These are phyloP conservation scores for Yamadazyma scolyti DNA, from an alignment of 805 yeast species.

Conservation along the genomic window DNA sequence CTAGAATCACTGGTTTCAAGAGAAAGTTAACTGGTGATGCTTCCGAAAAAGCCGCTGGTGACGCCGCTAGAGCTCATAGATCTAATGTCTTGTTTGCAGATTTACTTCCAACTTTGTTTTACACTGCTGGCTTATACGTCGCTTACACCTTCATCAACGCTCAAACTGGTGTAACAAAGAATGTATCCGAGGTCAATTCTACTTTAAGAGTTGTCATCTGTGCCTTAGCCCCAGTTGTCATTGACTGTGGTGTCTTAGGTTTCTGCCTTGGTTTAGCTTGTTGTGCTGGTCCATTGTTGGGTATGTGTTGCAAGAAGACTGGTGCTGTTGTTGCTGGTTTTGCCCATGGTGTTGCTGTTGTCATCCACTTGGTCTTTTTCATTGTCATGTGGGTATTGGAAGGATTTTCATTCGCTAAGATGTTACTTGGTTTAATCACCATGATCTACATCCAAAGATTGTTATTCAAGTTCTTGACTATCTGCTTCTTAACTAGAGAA, in stretches of 20 bases:
- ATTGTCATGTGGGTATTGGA: slow-evolving; percentile 96
- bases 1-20: slow-evolving; percentile 90
- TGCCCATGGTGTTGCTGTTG: slow-evolving; percentile 93
- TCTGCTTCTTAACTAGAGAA: slow-evolving; percentile 83
- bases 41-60: slow-evolving; percentile 68
- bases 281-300: slow-evolving; percentile 95
- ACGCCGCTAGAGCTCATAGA: slow-evolving; percentile 72
- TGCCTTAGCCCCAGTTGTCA: slow-evolving; percentile 85
- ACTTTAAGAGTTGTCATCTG: slow-evolving; percentile 69
- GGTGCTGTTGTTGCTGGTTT: slow-evolving; percentile 94
- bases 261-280: slow-evolving; percentile 82
- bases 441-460: slow-evolving; percentile 85
- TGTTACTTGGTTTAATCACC: slow-evolving; percentile 81
- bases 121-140: slow-evolving; percentile 67
- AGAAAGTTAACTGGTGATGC: slow-evolving; percentile 61
- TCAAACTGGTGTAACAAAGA: slow-evolving; percentile 70
- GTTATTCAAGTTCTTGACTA: slow-evolving; percentile 79
- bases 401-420: slow-evolving; percentile 84
- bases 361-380: slow-evolving; percentile 82
- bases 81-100: slow-evolving; percentile 78
- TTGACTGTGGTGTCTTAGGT: slow-evolving; percentile 81
- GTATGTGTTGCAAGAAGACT: slow-evolving; percentile 93
- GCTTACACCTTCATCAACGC: slow-evolving; percentile 82
- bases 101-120: slow-evolving; percentile 65
- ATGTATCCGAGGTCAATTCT: slow-evolving; percentile 58